Base-by-base conservation (phyloP, 768 basidiomycete species). In the Pulveroboletus sp. region DNA sequence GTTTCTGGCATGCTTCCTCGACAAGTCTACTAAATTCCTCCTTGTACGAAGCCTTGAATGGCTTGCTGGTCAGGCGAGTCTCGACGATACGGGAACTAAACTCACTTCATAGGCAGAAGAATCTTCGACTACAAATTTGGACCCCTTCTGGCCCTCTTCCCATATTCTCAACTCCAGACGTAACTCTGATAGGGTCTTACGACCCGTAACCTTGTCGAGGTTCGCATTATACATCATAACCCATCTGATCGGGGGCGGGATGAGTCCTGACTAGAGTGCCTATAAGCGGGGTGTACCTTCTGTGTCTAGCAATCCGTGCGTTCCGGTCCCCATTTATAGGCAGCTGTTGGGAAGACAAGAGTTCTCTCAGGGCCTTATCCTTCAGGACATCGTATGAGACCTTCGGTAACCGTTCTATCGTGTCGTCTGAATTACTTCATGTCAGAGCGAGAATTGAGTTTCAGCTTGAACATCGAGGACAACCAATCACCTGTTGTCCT, bases 221-320 rank as follows among this genome's bases (percentile, higher is more conserved):
- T 88, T 89, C 27, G 84, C 79, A 53, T 89, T 89, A 57, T 76
- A 82, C 37, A 83, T 61, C 68, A 81, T 80, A 0, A 84, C 75
- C 84, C 84, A 89, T 54, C 86, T 87, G 15, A 27, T 17, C 5
- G 41, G 28, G 18, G 43, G 21, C 4, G 21, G 21, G 24, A 43
- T 47, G n/a, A 56, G 32, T 32, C 14, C 17, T 26, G 30, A 17
- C 9, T 17, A 27, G 32, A 24, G 15, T 13, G 21, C 6, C 14
- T 3, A 6, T 6, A 18, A 26, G 18, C 2, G 18, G 21, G n/a
- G 59, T 69, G 6, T 60, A 84, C 85, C 75, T 74, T 63, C 78
- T 73, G 65, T 87, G 84, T 44, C 86, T 76, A 47, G 74, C 72
- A 52, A 80, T 73, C 62, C 79, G 73, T 28, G 65, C 61, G 17